Conservation (phyloP, 257 asterid genomes). For the Schizonepeta tenuifolia region DNA sequence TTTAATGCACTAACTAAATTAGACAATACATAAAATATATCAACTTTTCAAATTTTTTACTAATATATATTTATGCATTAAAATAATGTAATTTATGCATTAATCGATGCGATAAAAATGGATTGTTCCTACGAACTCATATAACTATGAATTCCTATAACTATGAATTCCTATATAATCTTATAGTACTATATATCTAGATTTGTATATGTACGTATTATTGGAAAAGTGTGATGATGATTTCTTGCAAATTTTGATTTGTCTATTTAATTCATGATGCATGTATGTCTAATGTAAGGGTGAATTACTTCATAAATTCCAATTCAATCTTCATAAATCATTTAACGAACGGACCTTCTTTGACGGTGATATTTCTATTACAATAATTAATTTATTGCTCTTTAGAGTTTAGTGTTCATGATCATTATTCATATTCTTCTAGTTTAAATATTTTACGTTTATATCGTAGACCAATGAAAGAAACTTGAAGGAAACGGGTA, state of each 20-base stretch:
- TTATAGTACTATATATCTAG: too few species aligned
- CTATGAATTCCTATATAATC: too few species aligned
- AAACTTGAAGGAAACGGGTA: neutral
- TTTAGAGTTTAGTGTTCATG: neutral
- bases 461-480: neutral
- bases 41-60: too few species aligned
- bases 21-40: too few species aligned
- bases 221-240: too few species aligned
- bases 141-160: too few species aligned
- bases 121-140: too few species aligned
- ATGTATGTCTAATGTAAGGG: neutral
- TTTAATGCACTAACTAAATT: too few species aligned
- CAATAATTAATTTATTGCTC: neutral
- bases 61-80: too few species aligned
- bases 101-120: too few species aligned
- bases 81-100: too few species aligned
- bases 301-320: neutral
- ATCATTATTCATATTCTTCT: neutral
- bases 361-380: neutral
- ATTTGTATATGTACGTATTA: too few species aligned
- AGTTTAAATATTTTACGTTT: neutral
- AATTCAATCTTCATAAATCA: neutral
- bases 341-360: neutral
- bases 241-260: neutral
- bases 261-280: neutral